These are phyloP conservation scores for Pelargonium fulgidum DNA, from an alignment of 441 rosid species.

Conservation along the genomic window DNA sequence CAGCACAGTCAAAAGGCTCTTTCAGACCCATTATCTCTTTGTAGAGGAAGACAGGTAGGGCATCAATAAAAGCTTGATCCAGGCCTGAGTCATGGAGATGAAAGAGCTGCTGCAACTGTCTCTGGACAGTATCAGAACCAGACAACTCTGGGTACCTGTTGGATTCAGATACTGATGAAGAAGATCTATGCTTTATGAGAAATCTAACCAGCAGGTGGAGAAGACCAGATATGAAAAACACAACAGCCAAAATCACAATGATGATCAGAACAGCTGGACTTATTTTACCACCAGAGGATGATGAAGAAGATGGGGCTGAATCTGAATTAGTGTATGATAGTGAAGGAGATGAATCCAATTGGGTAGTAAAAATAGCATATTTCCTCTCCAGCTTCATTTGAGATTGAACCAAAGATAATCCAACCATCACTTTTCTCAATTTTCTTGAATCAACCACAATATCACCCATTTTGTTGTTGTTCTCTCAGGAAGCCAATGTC, in stretches of 20 bases:
- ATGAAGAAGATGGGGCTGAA: constrained; percentile 26
- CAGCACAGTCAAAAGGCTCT: constrained; percentile 12
- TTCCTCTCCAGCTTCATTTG: constrained; percentile 19
- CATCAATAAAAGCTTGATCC: not conserved
- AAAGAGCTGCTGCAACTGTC: no score
- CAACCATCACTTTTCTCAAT: constrained; percentile 14
- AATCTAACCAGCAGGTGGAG: no score
- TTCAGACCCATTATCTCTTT: not conserved
- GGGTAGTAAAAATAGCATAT: constrained; percentile 25
- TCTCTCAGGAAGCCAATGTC: no score
- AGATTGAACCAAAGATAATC: constrained; percentile 41
- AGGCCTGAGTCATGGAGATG: not conserved
- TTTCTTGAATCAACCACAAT: constrained; percentile 5
- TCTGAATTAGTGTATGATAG: constrained; percentile 27
- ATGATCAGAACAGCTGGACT: no score
- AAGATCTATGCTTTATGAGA: no score
- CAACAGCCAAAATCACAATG: no score
- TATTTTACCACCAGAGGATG: constrained; percentile 31
- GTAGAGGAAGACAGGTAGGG: not conserved
- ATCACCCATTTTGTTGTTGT: no score
- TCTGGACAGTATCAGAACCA: no score
- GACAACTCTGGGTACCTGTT: no score
- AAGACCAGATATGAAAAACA: no score
- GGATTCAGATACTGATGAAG: no score
- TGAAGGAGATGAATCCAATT: constrained; percentile 19